Base-by-base conservation (phyloP, 2,329 filamentous ascomycete genomes). In the Fusarium chlamydosporum region DNA sequence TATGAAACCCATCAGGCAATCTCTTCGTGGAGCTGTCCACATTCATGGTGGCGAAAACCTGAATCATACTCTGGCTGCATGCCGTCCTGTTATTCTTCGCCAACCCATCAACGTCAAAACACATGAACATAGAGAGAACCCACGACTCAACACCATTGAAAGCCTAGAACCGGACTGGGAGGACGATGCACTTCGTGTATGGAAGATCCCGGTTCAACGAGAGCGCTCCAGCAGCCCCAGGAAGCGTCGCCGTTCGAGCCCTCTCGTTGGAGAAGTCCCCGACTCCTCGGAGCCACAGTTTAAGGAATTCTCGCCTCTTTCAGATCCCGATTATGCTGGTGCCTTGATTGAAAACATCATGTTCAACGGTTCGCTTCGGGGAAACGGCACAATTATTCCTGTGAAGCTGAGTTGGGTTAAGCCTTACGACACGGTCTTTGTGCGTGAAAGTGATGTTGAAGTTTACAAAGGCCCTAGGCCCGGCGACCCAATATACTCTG, bases 1-100 rank as follows among this genome's bases (percentile, higher is more conserved):
- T 15, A 71, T 71, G 34, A 74, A 76, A 37, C 55, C 74, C 50
- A 55, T 79, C 38, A 61, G 64, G 12, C 48, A 68, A 20, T 57
- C 63, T 15, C 37, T 63, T 4, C 70, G 75, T 27, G 72, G 76
- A 15, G 80, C 78, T 18, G 75, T 94, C 61, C 86, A 85, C n/a
- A 82, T 98, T 13, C 92, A 96, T 76, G 94, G 92, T 4, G 89
- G 91, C 6, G 88, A 89, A 52, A 98, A 98, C 76, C 79, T 98
- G 56, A 87, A 89, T 45, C 91, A 97, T 75, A 85, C 88, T 7
- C 79, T 99, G 58, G 94, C 93, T n/a, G 92, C 94, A 1, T 90
- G 91, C 16, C 87, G 96, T 45, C 84, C 90, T 33, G 97, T 97
- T 78, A 88, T 98, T 50, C 95, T 97, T 73, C 87, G 96, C 37